A percentile compares a stretch with the other conserved stretches of the same genome.
Conservation (phyloP, 345 rosid species). For the Bretschneidera sinensis region DNA sequence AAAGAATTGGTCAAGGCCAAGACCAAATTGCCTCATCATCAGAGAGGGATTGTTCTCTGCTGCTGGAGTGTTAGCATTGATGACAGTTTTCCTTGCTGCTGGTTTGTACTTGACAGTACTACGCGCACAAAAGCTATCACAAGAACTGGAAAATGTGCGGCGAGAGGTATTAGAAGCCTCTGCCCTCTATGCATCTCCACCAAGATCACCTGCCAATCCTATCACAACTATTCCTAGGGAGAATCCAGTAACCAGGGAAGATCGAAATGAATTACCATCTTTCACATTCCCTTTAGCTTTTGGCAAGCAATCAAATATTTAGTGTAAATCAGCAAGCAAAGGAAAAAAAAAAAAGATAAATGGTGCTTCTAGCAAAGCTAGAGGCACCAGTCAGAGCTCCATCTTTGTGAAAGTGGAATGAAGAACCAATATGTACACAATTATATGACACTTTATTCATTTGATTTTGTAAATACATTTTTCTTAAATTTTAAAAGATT, state of each 20-base stretch:
- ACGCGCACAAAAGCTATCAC: constrained; percentile 55
- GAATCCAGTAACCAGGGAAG: constrained; percentile 40
- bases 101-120: constrained; percentile 72
- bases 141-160: constrained; percentile 39
- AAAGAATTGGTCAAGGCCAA: constrained; percentile 71
- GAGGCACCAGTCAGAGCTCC: no score
- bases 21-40: constrained; percentile 53
- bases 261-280: constrained; percentile 14
- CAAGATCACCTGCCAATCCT: constrained; percentile 38
- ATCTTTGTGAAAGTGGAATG: no score
- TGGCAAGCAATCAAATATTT: constrained; percentile 24
- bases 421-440: no score
- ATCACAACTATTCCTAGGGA: constrained; percentile 53
- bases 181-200: constrained; percentile 56
- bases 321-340: no score
- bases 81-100: constrained; percentile 60
- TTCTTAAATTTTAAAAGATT: no score
- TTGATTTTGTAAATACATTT: no score
- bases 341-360: no score
- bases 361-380: no score
- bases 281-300: constrained; percentile 15
- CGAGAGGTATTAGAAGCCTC: constrained; percentile 57
- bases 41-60: constrained; percentile 76
- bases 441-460: no score
- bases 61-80: constrained; percentile 63